A percentile compares a stretch with the other conserved stretches of the same genome.
Conservation (phyloP, 805 yeast genomes). For the Blastobotrys parvus region DNA sequence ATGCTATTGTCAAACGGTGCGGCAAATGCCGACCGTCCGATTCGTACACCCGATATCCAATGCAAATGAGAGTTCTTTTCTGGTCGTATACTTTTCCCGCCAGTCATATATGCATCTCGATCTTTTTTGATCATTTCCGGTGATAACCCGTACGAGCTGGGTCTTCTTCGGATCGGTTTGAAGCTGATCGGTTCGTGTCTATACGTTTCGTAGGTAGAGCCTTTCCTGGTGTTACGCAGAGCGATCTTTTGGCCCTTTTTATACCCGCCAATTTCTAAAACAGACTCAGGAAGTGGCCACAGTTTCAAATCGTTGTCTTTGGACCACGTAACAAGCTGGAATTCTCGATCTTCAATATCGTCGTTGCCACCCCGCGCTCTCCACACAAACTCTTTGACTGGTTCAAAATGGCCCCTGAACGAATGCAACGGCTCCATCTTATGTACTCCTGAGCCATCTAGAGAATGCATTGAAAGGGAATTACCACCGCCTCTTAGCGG, state of each 20-base stretch:
- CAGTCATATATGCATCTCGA: background rate
- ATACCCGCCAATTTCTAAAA: slow-evolving; percentile 40
- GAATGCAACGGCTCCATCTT: slow-evolving; percentile 45
- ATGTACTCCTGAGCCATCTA: slow-evolving; percentile 26
- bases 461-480: slow-evolving; percentile 47
- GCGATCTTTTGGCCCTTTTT: slow-evolving; percentile 32
- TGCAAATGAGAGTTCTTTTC: slow-evolving; percentile 55
- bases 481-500: slow-evolving; percentile 83
- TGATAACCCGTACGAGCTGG: slow-evolving; percentile 2
- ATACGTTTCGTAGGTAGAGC: slow-evolving; percentile 40
- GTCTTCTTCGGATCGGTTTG: background rate
- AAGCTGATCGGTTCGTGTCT: slow-evolving; percentile 39
- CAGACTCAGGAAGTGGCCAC: slow-evolving; percentile 58
- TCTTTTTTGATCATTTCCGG: background rate
- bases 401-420: slow-evolving; percentile 76
- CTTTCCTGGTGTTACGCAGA: slow-evolving; percentile 32
- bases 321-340: slow-evolving; percentile 90
- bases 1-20: slow-evolving; percentile 13
- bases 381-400: slow-evolving; percentile 87
- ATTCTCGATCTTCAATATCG: slow-evolving; percentile 62
- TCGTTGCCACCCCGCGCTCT: slow-evolving; percentile 48
- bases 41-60: slow-evolving; percentile 90
- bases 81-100: background rate
- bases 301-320: slow-evolving; percentile 75
- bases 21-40: slow-evolving; percentile 45